Evolutionary conservation across 1,284 basidiomycete genomes (phyloP).

Genomic region (Rhodofomes roseus): DNA sequence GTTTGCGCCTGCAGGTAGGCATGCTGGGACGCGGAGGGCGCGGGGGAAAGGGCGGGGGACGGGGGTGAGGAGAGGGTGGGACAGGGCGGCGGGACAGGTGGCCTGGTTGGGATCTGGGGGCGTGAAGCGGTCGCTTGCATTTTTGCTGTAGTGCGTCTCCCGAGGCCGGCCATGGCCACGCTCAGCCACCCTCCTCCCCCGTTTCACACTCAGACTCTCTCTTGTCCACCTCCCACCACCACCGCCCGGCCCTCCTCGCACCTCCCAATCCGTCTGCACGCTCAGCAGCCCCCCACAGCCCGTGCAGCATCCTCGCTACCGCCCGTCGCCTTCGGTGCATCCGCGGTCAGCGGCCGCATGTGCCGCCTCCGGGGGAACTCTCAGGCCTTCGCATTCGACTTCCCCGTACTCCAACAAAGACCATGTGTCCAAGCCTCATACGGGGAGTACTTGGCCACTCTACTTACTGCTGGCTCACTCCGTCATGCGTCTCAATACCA

Average conservation of each 20-base stretch:
- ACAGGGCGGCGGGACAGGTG: conserved; percentile 23
- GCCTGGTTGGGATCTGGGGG: conserved; percentile 28
- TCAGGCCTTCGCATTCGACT: neutral
- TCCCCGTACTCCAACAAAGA: neutral
- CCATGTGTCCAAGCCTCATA: neutral
- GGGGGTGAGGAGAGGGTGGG: conserved; percentile 19
- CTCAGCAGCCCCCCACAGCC: neutral
- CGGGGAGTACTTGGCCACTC: neutral
- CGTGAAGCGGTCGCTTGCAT: conserved; percentile 31
- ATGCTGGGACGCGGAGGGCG: conserved; percentile 39
- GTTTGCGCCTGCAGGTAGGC: conserved; percentile 89
- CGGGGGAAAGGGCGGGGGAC: conserved; percentile 20
- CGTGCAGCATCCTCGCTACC: neutral
- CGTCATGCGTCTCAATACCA: neutral
- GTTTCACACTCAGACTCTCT: conserved; percentile 19
- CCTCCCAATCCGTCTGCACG: neutral
- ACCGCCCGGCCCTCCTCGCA: conserved; percentile 6
- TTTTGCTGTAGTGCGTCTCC: conserved; percentile 30
- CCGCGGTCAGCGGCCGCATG: neutral
- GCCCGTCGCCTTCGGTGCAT: neutral
- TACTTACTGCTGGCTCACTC: neutral
- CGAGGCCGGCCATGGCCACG: conserved; percentile 25
- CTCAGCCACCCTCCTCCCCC: conserved; percentile 21
- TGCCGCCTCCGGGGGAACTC: neutral
- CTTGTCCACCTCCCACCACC: conserved; percentile 9